Conservation (phyloP, 129 eudicot species). For the Deinandra increscens region DNA sequence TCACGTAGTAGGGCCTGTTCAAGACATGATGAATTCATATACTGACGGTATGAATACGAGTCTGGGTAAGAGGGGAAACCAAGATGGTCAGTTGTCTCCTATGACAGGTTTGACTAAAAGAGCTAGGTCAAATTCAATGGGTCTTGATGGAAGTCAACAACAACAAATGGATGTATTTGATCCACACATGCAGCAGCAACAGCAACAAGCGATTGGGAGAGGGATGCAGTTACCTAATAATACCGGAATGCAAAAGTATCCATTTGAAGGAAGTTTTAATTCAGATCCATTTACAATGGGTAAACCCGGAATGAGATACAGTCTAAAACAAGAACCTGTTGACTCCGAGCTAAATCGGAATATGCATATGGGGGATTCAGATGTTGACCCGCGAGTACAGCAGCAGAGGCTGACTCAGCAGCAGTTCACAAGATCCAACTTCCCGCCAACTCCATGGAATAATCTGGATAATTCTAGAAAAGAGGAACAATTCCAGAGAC, state of each 20-base stretch:
- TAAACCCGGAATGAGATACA: slow-evolving; percentile 58
- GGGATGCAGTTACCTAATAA: slow-evolving; percentile 55
- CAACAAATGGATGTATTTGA: slow-evolving; percentile 63
- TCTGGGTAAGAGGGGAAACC: slow-evolving; percentile 70
- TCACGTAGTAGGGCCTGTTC: slow-evolving; percentile 56
- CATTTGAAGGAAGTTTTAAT: slow-evolving; percentile 64
- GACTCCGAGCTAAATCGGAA: slow-evolving; percentile 50
- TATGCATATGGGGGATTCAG: slow-evolving; percentile 51
- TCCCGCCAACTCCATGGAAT: slow-evolving; percentile 74
- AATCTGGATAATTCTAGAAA: slow-evolving; percentile 65
- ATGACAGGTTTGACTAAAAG: slow-evolving; percentile 54
- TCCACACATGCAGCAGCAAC: slow-evolving; percentile 57
- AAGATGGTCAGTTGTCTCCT: slow-evolving; percentile 66
- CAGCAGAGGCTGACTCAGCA: slow-evolving; percentile 59
- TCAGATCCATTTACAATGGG: slow-evolving; percentile 64
- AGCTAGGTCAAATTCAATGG: slow-evolving; percentile 49
- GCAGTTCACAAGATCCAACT: slow-evolving; percentile 54
- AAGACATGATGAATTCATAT: slow-evolving; percentile 62
- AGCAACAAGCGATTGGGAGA: slow-evolving; percentile 45
- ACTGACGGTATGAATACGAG: slow-evolving; percentile 43
- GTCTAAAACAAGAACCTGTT: slow-evolving; percentile 61
- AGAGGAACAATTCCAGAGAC: slow-evolving; percentile 75
- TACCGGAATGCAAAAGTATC: slow-evolving; percentile 56
- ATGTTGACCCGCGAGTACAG: slow-evolving; percentile 49
- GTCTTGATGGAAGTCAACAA: slow-evolving; percentile 54